Percentiles rank a stretch among this genome's conserved stretches.
Evolutionary conservation across 192 early-diverging fungal genomes (phyloP).

Genomic region (Entomortierella chlamydospora): DNA sequence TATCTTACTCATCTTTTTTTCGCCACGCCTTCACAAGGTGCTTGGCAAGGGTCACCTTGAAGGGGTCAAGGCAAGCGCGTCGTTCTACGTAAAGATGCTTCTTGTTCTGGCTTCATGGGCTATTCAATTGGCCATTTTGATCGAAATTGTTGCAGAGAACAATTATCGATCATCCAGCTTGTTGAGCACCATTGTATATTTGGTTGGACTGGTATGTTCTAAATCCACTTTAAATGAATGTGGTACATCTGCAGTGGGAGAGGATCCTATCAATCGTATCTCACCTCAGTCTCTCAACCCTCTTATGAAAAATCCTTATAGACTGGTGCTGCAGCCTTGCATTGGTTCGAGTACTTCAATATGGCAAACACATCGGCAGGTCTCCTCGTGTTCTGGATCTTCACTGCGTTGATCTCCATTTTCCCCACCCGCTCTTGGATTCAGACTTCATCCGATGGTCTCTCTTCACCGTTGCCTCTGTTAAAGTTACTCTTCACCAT

Average conservation of each 20-base stretch:
- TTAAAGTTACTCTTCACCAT: slow-evolving; percentile 40
- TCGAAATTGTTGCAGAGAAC: not conserved
- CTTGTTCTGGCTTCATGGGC: slow-evolving; percentile 5
- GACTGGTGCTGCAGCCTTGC: slow-evolving; percentile 4
- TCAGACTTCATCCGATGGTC: slow-evolving; percentile 15
- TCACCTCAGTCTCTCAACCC: not conserved
- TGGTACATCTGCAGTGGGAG: not conserved
- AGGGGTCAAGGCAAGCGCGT: not conserved
- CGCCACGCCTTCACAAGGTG: slow-evolving; percentile 26
- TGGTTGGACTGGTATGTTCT: slow-evolving; percentile 22
- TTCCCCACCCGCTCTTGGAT: slow-evolving; percentile 60
- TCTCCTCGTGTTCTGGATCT: slow-evolving; percentile 69
- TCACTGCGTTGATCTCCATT: slow-evolving; percentile 35
- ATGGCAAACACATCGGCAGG: slow-evolving; percentile 51
- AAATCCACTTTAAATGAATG: not conserved
- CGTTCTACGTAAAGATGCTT: slow-evolving; percentile 19
- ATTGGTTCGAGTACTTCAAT: slow-evolving; percentile 47
- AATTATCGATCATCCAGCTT: slow-evolving; percentile 9
- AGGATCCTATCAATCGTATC: not conserved
- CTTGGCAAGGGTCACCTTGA: slow-evolving; percentile 36
- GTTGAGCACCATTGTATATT: slow-evolving; percentile 26
- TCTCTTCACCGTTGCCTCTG: slow-evolving; percentile 31
- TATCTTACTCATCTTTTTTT: slow-evolving; percentile 16
- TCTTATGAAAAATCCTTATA: not conserved
- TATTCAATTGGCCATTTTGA: slow-evolving; percentile 26